These are phyloP conservation scores for Rostrohypoxylon terebratum DNA, from an alignment of 495 filamentous ascomycete genomes.

Conservation along the genomic window DNA sequence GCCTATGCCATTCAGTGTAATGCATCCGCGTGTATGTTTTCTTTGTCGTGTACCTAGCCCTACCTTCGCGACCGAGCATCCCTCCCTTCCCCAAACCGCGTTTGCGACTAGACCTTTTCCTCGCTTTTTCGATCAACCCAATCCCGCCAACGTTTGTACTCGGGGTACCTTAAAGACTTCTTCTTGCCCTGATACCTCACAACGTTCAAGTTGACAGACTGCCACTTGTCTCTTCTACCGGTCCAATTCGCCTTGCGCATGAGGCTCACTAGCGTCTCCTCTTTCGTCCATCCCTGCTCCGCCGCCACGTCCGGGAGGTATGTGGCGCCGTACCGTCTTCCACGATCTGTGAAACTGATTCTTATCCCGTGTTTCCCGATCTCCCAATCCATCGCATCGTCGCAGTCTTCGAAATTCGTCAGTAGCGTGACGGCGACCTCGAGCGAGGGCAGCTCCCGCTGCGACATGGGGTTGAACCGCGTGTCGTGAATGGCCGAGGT, in stretches of 20 bases:
- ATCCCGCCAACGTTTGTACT: constrained; percentile 80
- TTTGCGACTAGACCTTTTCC: constrained; percentile 18
- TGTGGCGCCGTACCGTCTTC: constrained; percentile 78
- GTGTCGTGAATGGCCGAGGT: constrained; percentile 91
- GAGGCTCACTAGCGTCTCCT: constrained; percentile 87
- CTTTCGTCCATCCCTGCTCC: constrained; percentile 96
- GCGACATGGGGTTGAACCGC: constrained; percentile 81
- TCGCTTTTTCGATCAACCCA: constrained; percentile 66
- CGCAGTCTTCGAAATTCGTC: constrained; percentile 78
- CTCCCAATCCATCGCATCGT: constrained; percentile 83
- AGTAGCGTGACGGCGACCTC: constrained; percentile 79
- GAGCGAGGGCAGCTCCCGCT: constrained; percentile 73
- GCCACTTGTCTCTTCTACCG: constrained; percentile 76
- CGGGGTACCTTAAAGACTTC: constrained; percentile 73
- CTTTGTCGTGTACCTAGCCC: neutral
- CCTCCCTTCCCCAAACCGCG: neutral
- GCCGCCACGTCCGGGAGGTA: constrained; percentile 92
- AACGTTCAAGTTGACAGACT: constrained; percentile 77
- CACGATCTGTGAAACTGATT: constrained; percentile 77
- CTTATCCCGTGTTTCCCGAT: constrained; percentile 86
- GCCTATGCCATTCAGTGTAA: constrained; percentile 21
- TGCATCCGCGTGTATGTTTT: constrained; percentile 5
- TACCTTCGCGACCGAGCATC: too few relatives aligned
- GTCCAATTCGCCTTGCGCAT: constrained; percentile 96
- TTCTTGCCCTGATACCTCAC: constrained; percentile 85